These are phyloP conservation scores for Xerocomus nothofagi DNA, from an alignment of 1,284 basidiomycete species.

Conservation along the genomic window DNA sequence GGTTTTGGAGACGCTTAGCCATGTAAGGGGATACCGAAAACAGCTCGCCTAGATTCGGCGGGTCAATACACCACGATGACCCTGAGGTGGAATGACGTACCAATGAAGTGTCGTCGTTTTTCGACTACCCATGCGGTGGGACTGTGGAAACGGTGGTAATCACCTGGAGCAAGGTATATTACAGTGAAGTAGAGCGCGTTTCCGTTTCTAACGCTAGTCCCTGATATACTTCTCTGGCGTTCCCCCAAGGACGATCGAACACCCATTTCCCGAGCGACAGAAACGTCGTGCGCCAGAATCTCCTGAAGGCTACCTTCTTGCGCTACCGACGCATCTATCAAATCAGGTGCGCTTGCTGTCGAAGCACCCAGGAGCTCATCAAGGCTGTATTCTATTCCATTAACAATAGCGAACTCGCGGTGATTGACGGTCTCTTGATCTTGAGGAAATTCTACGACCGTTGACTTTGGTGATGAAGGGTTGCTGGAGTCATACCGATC, in stretches of 20 bases:
- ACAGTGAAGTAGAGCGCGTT: slow-evolving; percentile 91
- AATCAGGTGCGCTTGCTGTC: slow-evolving; percentile 27
- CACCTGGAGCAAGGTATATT: slow-evolving; percentile 97
- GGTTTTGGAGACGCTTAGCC: slow-evolving; percentile 86
- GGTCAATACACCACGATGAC: background rate
- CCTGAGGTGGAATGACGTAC: slow-evolving; percentile 39
- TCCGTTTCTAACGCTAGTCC: slow-evolving; percentile 57
- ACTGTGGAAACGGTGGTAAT: slow-evolving; percentile 98
- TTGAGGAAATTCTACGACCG: slow-evolving; percentile 42
- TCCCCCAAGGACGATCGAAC: slow-evolving; percentile 46
- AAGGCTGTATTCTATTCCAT: slow-evolving; percentile 94
- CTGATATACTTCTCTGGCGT: slow-evolving; percentile 43
- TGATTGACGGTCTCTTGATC: slow-evolving; percentile 69
- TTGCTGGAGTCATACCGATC: slow-evolving; percentile 42
- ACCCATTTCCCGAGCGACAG: slow-evolving; percentile 70
- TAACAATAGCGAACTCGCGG: slow-evolving; percentile 92
- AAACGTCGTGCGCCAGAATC: slow-evolving; percentile 61
- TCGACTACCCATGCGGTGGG: slow-evolving; percentile 98
- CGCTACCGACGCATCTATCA: slow-evolving; percentile 59
- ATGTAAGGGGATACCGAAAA: slow-evolving; percentile 98
- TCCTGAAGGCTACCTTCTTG: slow-evolving; percentile 52
- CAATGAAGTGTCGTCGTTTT: slow-evolving; percentile 91
- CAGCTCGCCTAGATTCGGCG: slow-evolving; percentile 67
- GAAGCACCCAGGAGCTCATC: slow-evolving; percentile 72
- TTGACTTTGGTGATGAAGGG: slow-evolving; percentile 44